Evolutionary conservation across 192 early-diverging fungal genomes (phyloP), one percentile per base, ranked within the genome.

Genomic region (Lobosporangium transversale): DNA sequence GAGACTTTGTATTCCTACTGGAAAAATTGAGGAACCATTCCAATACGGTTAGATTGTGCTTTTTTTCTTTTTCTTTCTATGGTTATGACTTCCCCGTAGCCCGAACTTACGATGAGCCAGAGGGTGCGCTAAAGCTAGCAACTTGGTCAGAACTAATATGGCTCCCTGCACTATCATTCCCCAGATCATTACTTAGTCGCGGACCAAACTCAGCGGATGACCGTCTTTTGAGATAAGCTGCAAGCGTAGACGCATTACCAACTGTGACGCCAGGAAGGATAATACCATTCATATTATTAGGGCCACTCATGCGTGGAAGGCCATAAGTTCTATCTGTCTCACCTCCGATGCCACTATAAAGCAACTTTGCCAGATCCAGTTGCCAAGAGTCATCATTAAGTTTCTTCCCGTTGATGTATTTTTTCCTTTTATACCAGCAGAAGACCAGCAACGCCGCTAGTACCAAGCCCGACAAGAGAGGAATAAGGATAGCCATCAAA

Each of bases 351-450:
- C 59, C 64, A 33, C 52, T 66, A 32, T 67, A 56, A 6, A 76
- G 59, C 0, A 76, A 33, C 30, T 67, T 76, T 5, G 53, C 18
- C 24, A 76, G 73, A 23, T 76, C 73, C n/a, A 76, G 26, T 40
- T 76, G 73, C 73, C 73, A 76, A 8, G 73, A 76, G 21, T 76
- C 73, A n/a, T 76, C 73, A 26, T 76, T 76, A 21, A 76, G 6
- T 51, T 58, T 73, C 53, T 62, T 76, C 7, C 14, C 29, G 9
- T 60, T 48, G 43, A 62, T 49, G 29, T 35, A 56, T 8, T 47
- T 36, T 42, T 76, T 76, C 4, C 64, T 49, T 15, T 40, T 35
- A 33, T 63, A 4, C 73, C 64, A 76, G 20, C 31, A 57, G 4
- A n/a, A n/a, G 2, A 48, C 21, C 1, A 66, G 21, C 1, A 27